Percentiles rank a stretch among this genome's conserved stretches.
phyloP scores from a whole-genome alignment of 768 basidiomycete genomes.

The Nidula microcarpa region DNA sequence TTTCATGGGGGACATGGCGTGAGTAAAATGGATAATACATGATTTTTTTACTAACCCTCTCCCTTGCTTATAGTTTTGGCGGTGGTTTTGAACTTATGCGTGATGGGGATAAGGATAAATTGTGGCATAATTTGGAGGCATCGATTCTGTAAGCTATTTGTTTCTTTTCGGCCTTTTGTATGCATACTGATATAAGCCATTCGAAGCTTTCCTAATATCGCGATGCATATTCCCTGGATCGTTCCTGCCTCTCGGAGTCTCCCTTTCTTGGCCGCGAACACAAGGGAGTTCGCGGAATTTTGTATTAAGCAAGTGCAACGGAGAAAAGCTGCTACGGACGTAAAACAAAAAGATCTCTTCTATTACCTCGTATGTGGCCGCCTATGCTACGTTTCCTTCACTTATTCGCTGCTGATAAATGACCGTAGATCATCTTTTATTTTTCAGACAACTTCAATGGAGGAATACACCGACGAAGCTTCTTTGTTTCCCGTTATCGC shows the following conservation, averaged over 20 bases:
- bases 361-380: constrained; percentile 19
- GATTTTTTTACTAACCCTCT: not conserved
- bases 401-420: not conserved
- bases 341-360: constrained; percentile 16
- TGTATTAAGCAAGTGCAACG: not conserved
- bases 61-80: constrained; percentile 19
- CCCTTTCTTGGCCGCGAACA: not conserved
- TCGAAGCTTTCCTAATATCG: not conserved
- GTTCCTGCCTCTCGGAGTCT: not conserved
- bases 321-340: not conserved
- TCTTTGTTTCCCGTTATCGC: not conserved
- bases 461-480: not conserved
- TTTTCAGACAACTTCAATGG: not conserved
- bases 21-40: constrained; percentile 6
- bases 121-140: constrained; percentile 5
- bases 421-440: not conserved
- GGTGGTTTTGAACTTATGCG: constrained; percentile 28
- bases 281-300: not conserved
- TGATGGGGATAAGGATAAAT: constrained; percentile 24
- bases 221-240: constrained; percentile 2
- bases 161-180: not conserved
- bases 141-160: not conserved
- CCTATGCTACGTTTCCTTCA: not conserved
- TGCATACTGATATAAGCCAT: not conserved
- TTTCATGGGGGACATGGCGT: constrained; percentile 41